Evolutionary conservation across 1,284 basidiomycete genomes (phyloP).

Genomic region (Cutaneotrichosporon cutaneum): DNA sequence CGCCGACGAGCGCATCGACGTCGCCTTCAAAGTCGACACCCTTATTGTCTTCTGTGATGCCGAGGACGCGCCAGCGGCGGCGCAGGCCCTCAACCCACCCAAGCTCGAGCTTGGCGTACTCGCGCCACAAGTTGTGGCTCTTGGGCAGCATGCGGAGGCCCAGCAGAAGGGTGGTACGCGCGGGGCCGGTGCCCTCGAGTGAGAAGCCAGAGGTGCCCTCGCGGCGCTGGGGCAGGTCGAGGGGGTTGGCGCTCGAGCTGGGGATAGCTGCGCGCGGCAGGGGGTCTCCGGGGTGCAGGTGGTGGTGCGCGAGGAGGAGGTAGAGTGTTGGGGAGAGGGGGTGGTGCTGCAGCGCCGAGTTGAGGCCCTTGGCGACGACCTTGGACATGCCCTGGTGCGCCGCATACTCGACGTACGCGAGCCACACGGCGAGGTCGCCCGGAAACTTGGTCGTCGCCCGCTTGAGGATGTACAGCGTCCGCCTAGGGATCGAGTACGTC

Average conservation of each 20-base stretch:
- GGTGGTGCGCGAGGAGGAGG: conserved; percentile 80
- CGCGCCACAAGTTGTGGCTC: conserved; percentile 73
- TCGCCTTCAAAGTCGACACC: conserved; percentile 21
- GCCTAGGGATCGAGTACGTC: conserved; percentile 73
- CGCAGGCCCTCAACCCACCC: conserved; percentile 81
- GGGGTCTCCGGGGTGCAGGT: conserved; percentile 68
- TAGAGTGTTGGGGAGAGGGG: conserved; percentile 77
- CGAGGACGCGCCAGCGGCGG: conserved; percentile 70
- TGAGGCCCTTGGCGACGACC: conserved; percentile 67
- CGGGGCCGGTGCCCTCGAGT: conserved; percentile 57
- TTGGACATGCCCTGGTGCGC: conserved; percentile 75
- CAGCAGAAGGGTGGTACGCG: conserved; percentile 78
- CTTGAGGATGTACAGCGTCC: conserved; percentile 87
- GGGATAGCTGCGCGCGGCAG: conserved; percentile 57
- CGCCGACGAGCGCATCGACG: conserved; percentile 35
- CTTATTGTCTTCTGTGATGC: conserved; percentile 32
- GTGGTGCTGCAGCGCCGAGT: conserved; percentile 79
- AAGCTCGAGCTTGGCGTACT: conserved; percentile 88
- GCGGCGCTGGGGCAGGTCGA: conserved; percentile 26
- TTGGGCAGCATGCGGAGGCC: conserved; percentile 74
- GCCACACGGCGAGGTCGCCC: conserved; percentile 79
- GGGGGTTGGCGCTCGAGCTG: conserved; percentile 38
- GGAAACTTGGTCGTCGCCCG: conserved; percentile 86
- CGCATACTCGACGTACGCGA: conserved; percentile 81
- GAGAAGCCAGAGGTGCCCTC: conserved; percentile 34